Conservation (phyloP, 208 protist species). For the Strigomonas galati region DNA sequence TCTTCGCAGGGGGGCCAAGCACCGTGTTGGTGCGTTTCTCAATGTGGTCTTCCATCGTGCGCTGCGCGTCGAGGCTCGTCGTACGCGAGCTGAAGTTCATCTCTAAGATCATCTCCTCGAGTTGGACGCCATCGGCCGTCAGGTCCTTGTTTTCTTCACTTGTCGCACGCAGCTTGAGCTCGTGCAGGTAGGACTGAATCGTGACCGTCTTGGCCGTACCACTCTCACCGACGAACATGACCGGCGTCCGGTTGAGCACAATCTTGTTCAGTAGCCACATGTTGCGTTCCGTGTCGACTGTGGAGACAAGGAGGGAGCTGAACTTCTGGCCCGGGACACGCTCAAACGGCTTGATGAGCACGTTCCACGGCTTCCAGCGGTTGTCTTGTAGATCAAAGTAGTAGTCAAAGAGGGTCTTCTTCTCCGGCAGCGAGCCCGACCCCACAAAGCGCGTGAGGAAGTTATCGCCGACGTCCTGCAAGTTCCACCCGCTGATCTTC, state of each 20-base stretch:
- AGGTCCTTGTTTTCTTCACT: background rate
- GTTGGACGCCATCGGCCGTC: slow-evolving; percentile 46
- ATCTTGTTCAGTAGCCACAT: slow-evolving; percentile 96
- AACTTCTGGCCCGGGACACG: slow-evolving; percentile 89
- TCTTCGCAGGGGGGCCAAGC: slow-evolving; percentile 94
- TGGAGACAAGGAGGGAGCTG: slow-evolving; percentile 97
- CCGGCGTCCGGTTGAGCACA: slow-evolving; percentile 85
- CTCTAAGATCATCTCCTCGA: slow-evolving; percentile 91
- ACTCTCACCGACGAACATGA: slow-evolving; percentile 96
- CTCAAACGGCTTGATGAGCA: slow-evolving; percentile 90
- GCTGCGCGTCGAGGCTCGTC: slow-evolving; percentile 94
- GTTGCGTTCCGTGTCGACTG: slow-evolving; percentile 98
- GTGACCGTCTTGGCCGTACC: slow-evolving; percentile 99
- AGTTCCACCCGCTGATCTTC: slow-evolving; percentile 85
- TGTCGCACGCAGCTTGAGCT: slow-evolving; percentile 65
- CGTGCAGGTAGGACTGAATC: slow-evolving; percentile 93
- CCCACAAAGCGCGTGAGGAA: slow-evolving; percentile 89
- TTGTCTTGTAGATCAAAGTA: slow-evolving; percentile 93
- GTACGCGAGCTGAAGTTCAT: slow-evolving; percentile 98
- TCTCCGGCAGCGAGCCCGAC: slow-evolving; percentile 86
- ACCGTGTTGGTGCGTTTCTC: slow-evolving; percentile 96
- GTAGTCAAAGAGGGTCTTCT: slow-evolving; percentile 97
- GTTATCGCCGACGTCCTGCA: slow-evolving; percentile 91
- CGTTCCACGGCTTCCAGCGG: slow-evolving; percentile 96
- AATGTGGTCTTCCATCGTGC: slow-evolving; percentile 96